A percentile compares a stretch with the other conserved stretches of the same genome.
These are phyloP conservation scores for Epichloe typhina DNA, from an alignment of 2,329 filamentous ascomycete species.

Conservation along the genomic window DNA sequence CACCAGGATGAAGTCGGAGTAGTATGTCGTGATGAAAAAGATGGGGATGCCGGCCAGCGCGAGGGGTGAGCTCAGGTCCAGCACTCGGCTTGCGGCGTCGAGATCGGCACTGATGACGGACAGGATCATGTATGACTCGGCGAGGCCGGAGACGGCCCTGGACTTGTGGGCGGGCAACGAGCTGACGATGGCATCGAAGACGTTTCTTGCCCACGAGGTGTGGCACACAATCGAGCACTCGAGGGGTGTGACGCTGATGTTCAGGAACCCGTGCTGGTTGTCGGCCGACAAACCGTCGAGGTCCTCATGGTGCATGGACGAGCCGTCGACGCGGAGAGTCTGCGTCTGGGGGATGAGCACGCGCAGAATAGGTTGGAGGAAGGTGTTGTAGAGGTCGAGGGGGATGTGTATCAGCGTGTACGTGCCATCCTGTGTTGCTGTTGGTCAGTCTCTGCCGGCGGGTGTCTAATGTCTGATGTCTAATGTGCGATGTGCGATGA, in stretches of 20 bases:
- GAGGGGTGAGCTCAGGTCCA: slow-evolving; percentile 81
- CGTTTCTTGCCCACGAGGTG: slow-evolving; percentile 53
- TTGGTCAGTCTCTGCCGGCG: background rate
- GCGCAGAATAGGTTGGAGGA: slow-evolving; percentile 78
- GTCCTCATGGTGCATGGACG: slow-evolving; percentile 22
- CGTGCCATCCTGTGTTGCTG: slow-evolving; percentile 55
- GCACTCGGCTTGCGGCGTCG: slow-evolving; percentile 79
- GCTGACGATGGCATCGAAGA: slow-evolving; percentile 62
- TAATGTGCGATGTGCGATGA: too few species aligned
- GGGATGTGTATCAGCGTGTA: slow-evolving; percentile 87
- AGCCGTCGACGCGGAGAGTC: slow-evolving; percentile 19
- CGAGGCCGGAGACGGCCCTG: slow-evolving; percentile 56
- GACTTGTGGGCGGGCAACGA: slow-evolving; percentile 42
- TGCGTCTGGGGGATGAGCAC: slow-evolving; percentile 58
- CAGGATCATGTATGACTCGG: slow-evolving; percentile 76
- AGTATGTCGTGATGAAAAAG: slow-evolving; percentile 98
- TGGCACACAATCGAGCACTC: slow-evolving; percentile 91
- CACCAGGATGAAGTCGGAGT: slow-evolving; percentile 91
- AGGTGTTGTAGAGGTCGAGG: slow-evolving; percentile 59
- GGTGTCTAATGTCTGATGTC: too few species aligned
- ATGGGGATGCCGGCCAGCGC: slow-evolving; percentile 89
- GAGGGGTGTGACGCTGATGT: slow-evolving; percentile 81
- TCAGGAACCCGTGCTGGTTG: slow-evolving; percentile 68
- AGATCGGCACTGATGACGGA: slow-evolving; percentile 82
- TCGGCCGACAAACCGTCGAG: slow-evolving; percentile 36